Evolutionary conservation across 2,329 filamentous ascomycete species (phyloP), one percentile per base, ranked within the genome.

Genomic region (Xylariaceae sp.): DNA sequence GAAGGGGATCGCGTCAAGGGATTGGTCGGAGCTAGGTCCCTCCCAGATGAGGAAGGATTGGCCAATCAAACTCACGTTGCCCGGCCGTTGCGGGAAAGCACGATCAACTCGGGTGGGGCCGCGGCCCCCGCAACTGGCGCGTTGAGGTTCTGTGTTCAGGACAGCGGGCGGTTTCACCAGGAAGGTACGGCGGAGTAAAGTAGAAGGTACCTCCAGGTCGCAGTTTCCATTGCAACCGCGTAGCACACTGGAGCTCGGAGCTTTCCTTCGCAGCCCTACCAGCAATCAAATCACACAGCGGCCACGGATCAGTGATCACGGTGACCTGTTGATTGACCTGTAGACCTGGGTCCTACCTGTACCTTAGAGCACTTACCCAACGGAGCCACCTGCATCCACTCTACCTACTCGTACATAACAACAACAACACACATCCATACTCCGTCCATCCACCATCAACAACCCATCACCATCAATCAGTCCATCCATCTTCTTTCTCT

Each of bases 41-140:
- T 62, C 59, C 55, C 47, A 34, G 30, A 52, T 54, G 44, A 53
- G 39, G 52, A 50, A 57, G n/a, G 23, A 18, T 2, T 8, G 45
- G 11, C 80, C 79, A 82, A 82, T 82, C 57, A 72, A 23, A 66
- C 45, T 3, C 11, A 68, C 70, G 84, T 87, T 87, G 82, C 81
- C 67, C 73, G 66, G 80, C 73, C 70, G 81, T 84, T 83, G 79
- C 76, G 68, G 71, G 69, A 66, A 70, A 64, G 58, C 55, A 68
- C 58, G 55, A 66, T 64, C 56, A 65, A 61, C 59, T 13, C 37
- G 63, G 55, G 59, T 64, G 66, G 64, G 62, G 64, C 13, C 9
- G 9, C 5, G 48, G 53, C 48, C 52, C 56, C 58, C 61, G 51
- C 55, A 52, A 53, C 51, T 30, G 37, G 11, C 9, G 11, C 8